phyloP scores from a whole-genome alignment of 1,284 basidiomycete species.

The Tylopilus orsonianus region DNA sequence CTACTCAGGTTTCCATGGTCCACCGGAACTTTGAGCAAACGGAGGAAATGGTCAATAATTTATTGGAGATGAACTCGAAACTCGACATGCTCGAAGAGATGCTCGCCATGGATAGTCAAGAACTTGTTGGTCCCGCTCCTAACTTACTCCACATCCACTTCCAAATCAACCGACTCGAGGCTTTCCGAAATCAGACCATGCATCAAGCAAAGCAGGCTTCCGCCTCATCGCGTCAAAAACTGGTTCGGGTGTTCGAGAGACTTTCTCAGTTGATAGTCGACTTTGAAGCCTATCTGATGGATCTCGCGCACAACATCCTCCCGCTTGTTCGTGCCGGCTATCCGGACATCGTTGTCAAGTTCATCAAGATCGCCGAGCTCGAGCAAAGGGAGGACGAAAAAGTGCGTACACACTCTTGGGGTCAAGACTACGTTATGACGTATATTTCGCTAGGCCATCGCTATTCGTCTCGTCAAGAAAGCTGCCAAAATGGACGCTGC shows the following conservation, averaged over 20 bases:
- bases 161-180: slow-evolving; percentile 86
- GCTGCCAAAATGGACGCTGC: slow-evolving; percentile 87
- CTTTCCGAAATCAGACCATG: slow-evolving; percentile 91
- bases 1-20: slow-evolving; percentile 82
- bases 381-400: slow-evolving; percentile 96
- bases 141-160: slow-evolving; percentile 92
- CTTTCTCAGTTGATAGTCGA: slow-evolving; percentile 77
- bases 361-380: slow-evolving; percentile 92
- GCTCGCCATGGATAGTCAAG: slow-evolving; percentile 70
- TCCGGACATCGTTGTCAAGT: slow-evolving; percentile 82
- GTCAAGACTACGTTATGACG: neutral
- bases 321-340: slow-evolving; percentile 81
- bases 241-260: slow-evolving; percentile 85
- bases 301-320: slow-evolving; percentile 76
- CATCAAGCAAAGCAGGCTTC: slow-evolving; percentile 88
- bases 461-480: slow-evolving; percentile 92
- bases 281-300: slow-evolving; percentile 88
- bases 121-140: slow-evolving; percentile 80
- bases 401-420: slow-evolving; percentile 41
- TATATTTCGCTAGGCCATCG: slow-evolving; percentile 64
- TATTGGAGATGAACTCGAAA: slow-evolving; percentile 86
- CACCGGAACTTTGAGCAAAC: slow-evolving; percentile 96
- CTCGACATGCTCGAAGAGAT: slow-evolving; percentile 79
- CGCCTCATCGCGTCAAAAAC: slow-evolving; percentile 63
- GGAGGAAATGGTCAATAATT: slow-evolving; percentile 91